Base-by-base conservation (phyloP, 768 basidiomycete genomes). In the Sarcomyxa edulis region DNA sequence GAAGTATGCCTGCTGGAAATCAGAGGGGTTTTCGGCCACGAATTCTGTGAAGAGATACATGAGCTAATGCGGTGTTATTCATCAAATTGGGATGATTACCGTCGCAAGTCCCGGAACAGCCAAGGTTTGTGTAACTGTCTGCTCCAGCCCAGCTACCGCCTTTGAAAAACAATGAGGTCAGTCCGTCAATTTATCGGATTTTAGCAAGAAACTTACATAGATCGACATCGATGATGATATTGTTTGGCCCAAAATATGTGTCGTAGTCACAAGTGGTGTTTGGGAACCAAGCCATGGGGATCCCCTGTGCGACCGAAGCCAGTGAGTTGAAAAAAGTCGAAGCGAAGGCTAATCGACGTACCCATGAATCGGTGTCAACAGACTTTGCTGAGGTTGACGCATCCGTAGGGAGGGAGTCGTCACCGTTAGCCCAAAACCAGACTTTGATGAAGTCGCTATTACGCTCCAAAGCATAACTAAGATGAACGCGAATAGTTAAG, bases 221-320 rank as follows among this genome's bases (percentile, higher is more conserved):
- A 1, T 68, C 68, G 23, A 71, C 44, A 42, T 84, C 78, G 45
- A 86, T 82, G 48, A 84, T 68, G 37, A 85, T 81, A 45, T 77
- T 79, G 49, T 82, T 66, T 11, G 63, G 48, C 8, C 61, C 59
- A 46, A 84, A 80, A 39, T 74, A 65, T 14, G 67, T 63, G 14
- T 60, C 54, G 32, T 89, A 65, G 49, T 86, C 63, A 52, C 82
- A 87, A 36, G 59, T 50, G 2, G 62, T 68, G 50, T 75, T 71
- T 5, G 81, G 81, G 62, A 81, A 85, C 45, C 58, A 59, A 20
- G 80, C 83, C 0, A 60, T 47, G 1, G 80, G 80, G 1, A 53
- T 66, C 21, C 80, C 78, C 78, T 79, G 37, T 1, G 22, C 8
- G 40, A 6, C 5, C 29, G 14, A 37, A 27, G 28, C 24, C 11